These are phyloP conservation scores for Micromonas commoda DNA, from an alignment of 139 green algal species.

Conservation along the genomic window DNA sequence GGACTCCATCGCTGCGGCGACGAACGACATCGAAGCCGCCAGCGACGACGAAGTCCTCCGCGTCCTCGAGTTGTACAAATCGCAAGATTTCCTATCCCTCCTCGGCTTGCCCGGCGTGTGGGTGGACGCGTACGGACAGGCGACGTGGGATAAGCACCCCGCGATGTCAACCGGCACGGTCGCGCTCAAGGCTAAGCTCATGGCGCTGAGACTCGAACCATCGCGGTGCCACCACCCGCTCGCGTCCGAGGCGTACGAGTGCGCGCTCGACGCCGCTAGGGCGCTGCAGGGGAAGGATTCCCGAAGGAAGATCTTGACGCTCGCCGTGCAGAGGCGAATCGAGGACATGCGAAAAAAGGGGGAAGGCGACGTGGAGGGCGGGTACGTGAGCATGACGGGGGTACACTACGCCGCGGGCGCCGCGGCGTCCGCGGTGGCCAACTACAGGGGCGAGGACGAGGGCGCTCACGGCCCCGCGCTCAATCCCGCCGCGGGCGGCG, in stretches of 20 bases:
- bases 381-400: neutral
- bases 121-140: neutral
- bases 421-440: neutral
- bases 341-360: neutral
- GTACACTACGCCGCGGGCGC: neutral
- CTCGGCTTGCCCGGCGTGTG: neutral
- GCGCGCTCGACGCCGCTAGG: neutral
- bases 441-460: neutral
- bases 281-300: neutral
- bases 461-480: neutral
- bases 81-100: neutral
- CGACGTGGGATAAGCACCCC: neutral
- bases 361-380: neutral
- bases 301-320: neutral
- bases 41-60: neutral
- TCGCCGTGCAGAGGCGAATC: neutral
- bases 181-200: neutral
- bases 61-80: neutral
- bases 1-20: no score
- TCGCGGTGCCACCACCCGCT: neutral
- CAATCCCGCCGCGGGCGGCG: neutral
- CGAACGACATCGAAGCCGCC: no score
- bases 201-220: neutral
- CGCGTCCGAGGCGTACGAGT: neutral
- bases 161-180: neutral